Conservation (phyloP, 306 rosid species). For the Pyrus pyrifolia region DNA sequence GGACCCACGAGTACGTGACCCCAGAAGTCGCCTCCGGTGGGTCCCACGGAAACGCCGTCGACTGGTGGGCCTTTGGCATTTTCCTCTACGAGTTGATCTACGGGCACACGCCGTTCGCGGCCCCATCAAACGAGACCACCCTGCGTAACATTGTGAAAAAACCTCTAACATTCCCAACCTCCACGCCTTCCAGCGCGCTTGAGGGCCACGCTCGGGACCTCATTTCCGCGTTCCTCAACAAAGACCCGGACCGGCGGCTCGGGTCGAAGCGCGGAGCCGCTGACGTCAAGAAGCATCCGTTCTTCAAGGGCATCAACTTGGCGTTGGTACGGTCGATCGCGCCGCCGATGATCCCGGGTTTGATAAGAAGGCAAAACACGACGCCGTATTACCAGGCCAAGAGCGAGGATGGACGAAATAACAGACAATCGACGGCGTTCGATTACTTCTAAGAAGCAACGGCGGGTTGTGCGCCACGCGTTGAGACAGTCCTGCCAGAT, state of each 20-base stretch:
- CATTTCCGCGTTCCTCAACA: conserved; percentile 39
- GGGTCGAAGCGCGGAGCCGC: conserved; percentile 97
- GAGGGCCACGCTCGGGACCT: conserved; percentile 79
- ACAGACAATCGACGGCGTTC: conserved; percentile 27
- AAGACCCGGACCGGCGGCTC: conserved; percentile 65
- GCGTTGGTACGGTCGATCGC: conserved; percentile 60
- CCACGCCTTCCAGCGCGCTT: conserved; percentile 38
- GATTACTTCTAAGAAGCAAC: conserved; percentile 28
- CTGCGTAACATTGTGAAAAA: conserved; percentile 58
- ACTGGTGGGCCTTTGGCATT: conserved; percentile 96
- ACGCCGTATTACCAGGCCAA: conserved; percentile 25
- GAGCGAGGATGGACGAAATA: not conserved
- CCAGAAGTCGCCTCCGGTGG: conserved; percentile 94
- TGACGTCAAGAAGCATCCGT: conserved; percentile 71
- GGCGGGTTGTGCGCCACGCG: conserved; percentile 42
- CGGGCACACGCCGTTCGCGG: conserved; percentile 85
- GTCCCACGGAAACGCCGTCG: conserved; percentile 98
- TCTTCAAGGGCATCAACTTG: conserved; percentile 60
- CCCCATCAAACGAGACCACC: conserved; percentile 57
- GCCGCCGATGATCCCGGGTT: conserved; percentile 63
- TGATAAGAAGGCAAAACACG: conserved; percentile 32
- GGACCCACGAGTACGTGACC: conserved; percentile 91
- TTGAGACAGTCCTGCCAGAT: conserved; percentile 30
- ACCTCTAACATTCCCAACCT: conserved; percentile 53
- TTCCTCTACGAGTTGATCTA: conserved; percentile 82